Evolutionary conservation across 2,329 filamentous ascomycete species (phyloP), one percentile per base, ranked within the genome.

Genomic region (Colletotrichum aenigma): DNA sequence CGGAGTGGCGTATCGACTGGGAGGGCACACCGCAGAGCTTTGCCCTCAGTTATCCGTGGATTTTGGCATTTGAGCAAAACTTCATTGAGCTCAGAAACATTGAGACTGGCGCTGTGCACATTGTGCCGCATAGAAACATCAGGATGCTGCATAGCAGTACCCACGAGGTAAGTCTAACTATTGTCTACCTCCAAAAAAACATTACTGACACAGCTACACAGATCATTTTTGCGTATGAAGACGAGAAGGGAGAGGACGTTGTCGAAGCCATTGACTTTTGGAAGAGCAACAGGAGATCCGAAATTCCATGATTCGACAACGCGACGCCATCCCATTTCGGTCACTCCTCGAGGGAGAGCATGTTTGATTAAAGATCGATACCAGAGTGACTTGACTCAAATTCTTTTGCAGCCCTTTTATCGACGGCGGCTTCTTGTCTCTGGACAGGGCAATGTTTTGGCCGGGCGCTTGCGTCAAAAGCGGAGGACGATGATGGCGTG

Each of bases 171-270:
- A 87, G 91, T 84, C 74, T 70, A 6, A 48, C 6, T 26, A 38
- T 7, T 36, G 15, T 21, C 28, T 26, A 21, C 4, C 24, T 36
- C 34, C 10, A 71, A 28, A 12, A 12, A 15, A 62, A 24, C 18
- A 9, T 21, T 60, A 61, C 69, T 81, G 74, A 81, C 70, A 43
- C 34, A 24, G 13, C 10, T 1, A 55, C n/a, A 9, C 55, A 99
- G 97, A 98, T 99, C 80, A 87, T 99, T 68, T 98, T 98, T 86
- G 96, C 97, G 65, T 98, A 98, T 84, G 97, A 99, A 88, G 96
- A 98, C 82, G 97, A 99, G 84, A 89, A 92, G 78, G 96, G 97
- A 79, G 95, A 97, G 83, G 97, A 99, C 83, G 93, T 98, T 68
- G 94, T 99, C 78, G 96, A 97, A 80, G 96, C 95, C 77, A 92